Conservation (phyloP, 1,139 yeast genomes). For the Lodderomyces elongisporus region DNA sequence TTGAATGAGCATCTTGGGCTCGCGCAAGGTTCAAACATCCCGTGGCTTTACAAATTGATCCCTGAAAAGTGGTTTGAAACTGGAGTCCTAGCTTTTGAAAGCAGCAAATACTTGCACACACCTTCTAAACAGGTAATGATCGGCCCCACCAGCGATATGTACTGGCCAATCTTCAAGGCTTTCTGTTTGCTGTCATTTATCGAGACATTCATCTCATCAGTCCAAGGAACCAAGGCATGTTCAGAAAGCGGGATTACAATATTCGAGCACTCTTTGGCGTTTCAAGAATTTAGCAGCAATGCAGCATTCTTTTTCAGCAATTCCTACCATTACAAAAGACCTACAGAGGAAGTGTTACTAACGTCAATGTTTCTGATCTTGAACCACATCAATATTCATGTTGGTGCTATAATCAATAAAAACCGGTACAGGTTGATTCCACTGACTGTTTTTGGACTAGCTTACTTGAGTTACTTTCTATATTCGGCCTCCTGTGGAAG, state of each 20-base stretch:
- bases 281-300: conserved; percentile 61
- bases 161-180: conserved; percentile 61
- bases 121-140: conserved; percentile 28
- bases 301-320: conserved; percentile 26
- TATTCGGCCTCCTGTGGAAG: conserved; percentile 32
- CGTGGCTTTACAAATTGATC: conserved; percentile 16
- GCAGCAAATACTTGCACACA: conserved; percentile 30
- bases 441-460: conserved; percentile 51
- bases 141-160: conserved; percentile 53
- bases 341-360: conserved; percentile 51
- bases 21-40: conserved; percentile 17
- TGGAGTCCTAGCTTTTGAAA: conserved; percentile 23
- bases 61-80: conserved; percentile 30
- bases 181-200: conserved; percentile 61
- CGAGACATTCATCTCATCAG: conserved; percentile 64
- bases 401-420: conserved; percentile 50
- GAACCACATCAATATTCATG: conserved; percentile 54
- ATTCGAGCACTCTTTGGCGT: conserved; percentile 70
- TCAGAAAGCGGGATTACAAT: conserved; percentile 67
- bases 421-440: conserved; percentile 57
- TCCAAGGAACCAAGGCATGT: conserved; percentile 54
- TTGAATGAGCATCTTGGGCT: conserved; percentile 19
- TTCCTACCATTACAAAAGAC: conserved; percentile 24
- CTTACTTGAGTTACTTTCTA: conserved; percentile 45
- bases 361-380: conserved; percentile 48